Evolutionary conservation across 2,329 filamentous ascomycete genomes (phyloP), one percentile per base, ranked within the genome.

Genomic region (Metarhizium brunneum): DNA sequence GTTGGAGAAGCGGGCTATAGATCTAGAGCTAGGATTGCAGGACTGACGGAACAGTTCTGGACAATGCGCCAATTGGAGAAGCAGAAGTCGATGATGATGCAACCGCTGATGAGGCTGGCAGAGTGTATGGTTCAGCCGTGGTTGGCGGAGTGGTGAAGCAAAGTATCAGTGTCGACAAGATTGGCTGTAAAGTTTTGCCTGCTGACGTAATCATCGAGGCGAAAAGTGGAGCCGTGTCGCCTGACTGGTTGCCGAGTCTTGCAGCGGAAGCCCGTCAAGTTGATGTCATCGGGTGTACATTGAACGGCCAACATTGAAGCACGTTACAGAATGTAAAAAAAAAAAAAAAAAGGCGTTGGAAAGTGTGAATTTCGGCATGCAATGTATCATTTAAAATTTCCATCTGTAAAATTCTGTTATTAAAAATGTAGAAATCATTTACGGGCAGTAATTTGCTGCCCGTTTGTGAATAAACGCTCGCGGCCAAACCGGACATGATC

Each of bases 121-220:
- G 35, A 35, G 32, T n/a, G 30, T 25, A 50, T 50, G 48, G 50
- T 50, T 36, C 51, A 45, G 42, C 43, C 18, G 53, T 57, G 36
- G 53, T 45, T 48, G 45, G 45, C 45, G 56, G 45, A 55, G 53
- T 45, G 32, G 43, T 53, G 16, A 32, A 16, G 25, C 32, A n/a
- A 56, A 43, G 38, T 45, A 50, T 45, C 42, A 42, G 45, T 53
- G 25, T 49, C n/a, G 43, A 18, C 52, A 13, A 48, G 20, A 35
- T 42, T 50, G 51, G 43, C 50, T 45, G 55, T 58, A 58, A 58
- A 59, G 52, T 60, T 63, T 63, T 57, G 50, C 45, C 50, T 56
- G 61, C 60, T 62, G 61, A 61, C 58, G 57, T 60, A 61, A 60
- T 53, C 38, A 16, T 40, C 3, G 38, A 40, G 14, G 11, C 14